Evolutionary conservation across 164 flowering plant genomes (phyloP), one percentile per base, ranked within the genome.

Genomic region (Magnolia officinalis): DNA sequence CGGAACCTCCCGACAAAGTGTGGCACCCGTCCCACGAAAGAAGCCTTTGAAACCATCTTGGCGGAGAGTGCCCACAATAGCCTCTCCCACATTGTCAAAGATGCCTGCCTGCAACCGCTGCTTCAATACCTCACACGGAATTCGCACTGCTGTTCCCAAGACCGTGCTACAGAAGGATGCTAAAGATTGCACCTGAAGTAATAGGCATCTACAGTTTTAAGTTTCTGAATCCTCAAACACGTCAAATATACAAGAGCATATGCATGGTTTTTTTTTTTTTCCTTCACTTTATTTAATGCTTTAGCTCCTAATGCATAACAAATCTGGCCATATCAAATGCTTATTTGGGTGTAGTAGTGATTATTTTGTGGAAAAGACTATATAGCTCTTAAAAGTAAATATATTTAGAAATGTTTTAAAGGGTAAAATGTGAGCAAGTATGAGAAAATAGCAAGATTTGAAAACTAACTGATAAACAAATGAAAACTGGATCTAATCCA

Each of bases 11-110:
- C 99, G 89, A 77, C 89, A 94, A 75, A 96, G 97, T 69, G 99
- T 96, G 20, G 97, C 98, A 73, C 96, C 97, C 72, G 98, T 96
- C 77, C 99, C 99, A 69, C 99, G 97, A 79, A 96, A 96, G 82
- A 96, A 96, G 58, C 98, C 99, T 84, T 82, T 88, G 3, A 90
- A 82, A 72, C 99, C 99, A 88, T 96, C 98, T 82, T 91, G 96
- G 4, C 87, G 85, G 90, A 94, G 84, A 16, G 99, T 96, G 51
- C 96, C 96, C 63, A 91, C 82, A 77, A 96, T 84, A 73, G 98
- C 99, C 79, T 96, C 92, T n/a, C 98, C 98, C 18, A 93, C 96
- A 85, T 94, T 96, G 81, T 92, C 87, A 86, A 90, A 94, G 69
- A 96, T 63, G 50, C 98, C 98, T 70, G 99, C 99, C 84, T 96